phyloP scores from a whole-genome alignment of 2,329 filamentous ascomycete genomes.

The Claviceps sp. region DNA sequence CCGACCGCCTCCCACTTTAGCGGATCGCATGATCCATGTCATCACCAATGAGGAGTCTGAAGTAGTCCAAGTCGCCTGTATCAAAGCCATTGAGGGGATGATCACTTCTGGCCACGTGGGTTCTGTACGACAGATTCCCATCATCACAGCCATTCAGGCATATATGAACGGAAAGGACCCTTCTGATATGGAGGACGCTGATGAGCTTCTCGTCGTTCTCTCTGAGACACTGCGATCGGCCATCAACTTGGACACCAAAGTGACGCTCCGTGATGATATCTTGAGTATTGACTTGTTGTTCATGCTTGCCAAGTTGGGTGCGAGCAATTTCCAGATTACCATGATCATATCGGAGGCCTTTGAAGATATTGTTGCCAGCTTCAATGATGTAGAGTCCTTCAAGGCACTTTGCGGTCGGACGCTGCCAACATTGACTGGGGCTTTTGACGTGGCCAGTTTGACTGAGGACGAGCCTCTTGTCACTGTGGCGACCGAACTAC shows the following conservation, averaged over 20 bases:
- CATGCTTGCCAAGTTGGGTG: conserved; percentile 74
- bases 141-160: conserved; percentile 50
- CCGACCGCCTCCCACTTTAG: conserved; percentile 47
- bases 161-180: conserved; percentile 74
- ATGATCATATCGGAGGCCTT: conserved; percentile 83
- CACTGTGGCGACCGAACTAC: conserved; percentile 74
- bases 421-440: conserved; percentile 72
- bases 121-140: conserved; percentile 43
- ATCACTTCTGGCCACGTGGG: conserved; percentile 39
- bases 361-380: conserved; percentile 64
- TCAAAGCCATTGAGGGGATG: conserved; percentile 68
- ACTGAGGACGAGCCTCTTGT: conserved; percentile 76
- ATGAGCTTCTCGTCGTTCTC: conserved; percentile 82
- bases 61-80: conserved; percentile 82
- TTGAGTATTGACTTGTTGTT: conserved; percentile 76
- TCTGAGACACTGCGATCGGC: conserved; percentile 75
- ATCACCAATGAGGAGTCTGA: conserved; percentile 68
- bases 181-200: conserved; percentile 71
- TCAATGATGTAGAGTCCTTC: conserved; percentile 58
- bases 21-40: conserved; percentile 61
- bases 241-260: conserved; percentile 63
- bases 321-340: conserved; percentile 80
- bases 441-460: conserved; percentile 76
- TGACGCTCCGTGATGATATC: conserved; percentile 58
- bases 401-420: conserved; percentile 71